A percentile compares a stretch with the other conserved stretches of the same genome.
phyloP scores from a whole-genome alignment of 768 basidiomycete species.

The Termitomyces sp. region DNA sequence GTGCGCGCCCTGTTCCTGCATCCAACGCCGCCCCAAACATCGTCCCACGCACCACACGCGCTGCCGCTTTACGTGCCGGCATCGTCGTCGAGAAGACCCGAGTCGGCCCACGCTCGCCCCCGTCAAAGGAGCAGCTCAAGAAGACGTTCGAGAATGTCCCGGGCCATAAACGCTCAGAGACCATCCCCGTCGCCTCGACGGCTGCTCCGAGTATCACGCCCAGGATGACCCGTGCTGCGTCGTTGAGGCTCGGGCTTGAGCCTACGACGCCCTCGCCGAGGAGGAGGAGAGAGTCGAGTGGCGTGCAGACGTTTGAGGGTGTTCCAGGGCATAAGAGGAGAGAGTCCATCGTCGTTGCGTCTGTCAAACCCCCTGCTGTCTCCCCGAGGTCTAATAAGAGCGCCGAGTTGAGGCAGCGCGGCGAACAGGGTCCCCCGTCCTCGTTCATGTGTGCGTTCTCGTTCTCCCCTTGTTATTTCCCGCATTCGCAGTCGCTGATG shows the following conservation, averaged over 20 bases:
- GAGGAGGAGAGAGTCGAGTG: conserved; percentile 30
- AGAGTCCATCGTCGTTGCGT: conserved; percentile 68
- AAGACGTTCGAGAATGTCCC: conserved; percentile 75
- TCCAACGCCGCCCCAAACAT: conserved; percentile 63
- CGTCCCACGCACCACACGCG: conserved; percentile 69
- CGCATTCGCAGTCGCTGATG: background rate
- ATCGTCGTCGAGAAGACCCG: conserved; percentile 36
- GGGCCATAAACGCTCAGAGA: conserved; percentile 69
- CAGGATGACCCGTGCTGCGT: conserved; percentile 70
- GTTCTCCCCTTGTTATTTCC: background rate
- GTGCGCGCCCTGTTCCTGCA: conserved; percentile 61
- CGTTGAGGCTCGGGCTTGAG: conserved; percentile 54
- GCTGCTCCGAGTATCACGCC: conserved; percentile 68
- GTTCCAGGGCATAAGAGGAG: conserved; percentile 83
- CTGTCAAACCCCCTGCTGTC: conserved; percentile 56
- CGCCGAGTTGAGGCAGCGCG: conserved; percentile 58
- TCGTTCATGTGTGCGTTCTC: conserved; percentile 73
- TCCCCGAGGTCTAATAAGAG: conserved; percentile 78
- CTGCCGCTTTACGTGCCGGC: conserved; percentile 70
- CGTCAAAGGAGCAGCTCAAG: conserved; percentile 54
- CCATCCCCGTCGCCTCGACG: conserved; percentile 69
- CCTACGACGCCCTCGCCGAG: conserved; percentile 31
- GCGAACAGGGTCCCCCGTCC: conserved; percentile 55
- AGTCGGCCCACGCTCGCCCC: conserved; percentile 41
- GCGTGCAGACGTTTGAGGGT: conserved; percentile 57